These are phyloP conservation scores for Yamadazyma philogaea DNA, from an alignment of 805 yeast species.

Conservation along the genomic window DNA sequence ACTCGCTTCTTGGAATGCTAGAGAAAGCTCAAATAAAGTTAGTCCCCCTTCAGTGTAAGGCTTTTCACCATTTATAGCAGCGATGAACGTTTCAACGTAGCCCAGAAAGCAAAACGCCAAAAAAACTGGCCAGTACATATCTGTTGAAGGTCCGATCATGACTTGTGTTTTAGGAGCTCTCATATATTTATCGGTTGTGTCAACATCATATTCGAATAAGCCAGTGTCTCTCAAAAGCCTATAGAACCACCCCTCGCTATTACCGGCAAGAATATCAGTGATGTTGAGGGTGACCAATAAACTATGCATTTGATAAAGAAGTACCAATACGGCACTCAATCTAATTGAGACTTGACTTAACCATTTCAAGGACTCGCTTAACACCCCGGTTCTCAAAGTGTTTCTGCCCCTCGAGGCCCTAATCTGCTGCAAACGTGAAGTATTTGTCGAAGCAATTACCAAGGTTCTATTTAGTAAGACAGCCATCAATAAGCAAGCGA, in stretches of 20 bases:
- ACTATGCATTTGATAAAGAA: conserved; percentile 23
- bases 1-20: conserved; percentile 72
- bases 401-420: conserved; percentile 17
- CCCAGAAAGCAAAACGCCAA: conserved; percentile 57
- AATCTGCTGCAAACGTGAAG: conserved; percentile 21
- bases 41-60: conserved; percentile 66
- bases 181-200: conserved; percentile 26
- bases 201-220: conserved; percentile 25
- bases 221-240: conserved; percentile 13
- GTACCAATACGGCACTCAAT: conserved; percentile 22
- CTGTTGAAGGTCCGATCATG: conserved; percentile 48
- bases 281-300: conserved; percentile 34
- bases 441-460: conserved; percentile 36
- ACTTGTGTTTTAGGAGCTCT: conserved; percentile 25
- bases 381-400: conserved; percentile 7
- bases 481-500: conserved; percentile 37
- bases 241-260: conserved; percentile 13
- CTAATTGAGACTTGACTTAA: conserved; percentile 26
- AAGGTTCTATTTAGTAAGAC: conserved; percentile 36
- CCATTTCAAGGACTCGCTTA: conserved; percentile 19
- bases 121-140: conserved; percentile 57
- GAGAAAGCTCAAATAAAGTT: conserved; percentile 71
- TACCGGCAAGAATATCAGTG: conserved; percentile 16
- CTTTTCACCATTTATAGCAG: conserved; percentile 51
- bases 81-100: conserved; percentile 62